phyloP scores from a whole-genome alignment of 768 basidiomycete genomes.

The Erythrobasidium yunnanense region DNA sequence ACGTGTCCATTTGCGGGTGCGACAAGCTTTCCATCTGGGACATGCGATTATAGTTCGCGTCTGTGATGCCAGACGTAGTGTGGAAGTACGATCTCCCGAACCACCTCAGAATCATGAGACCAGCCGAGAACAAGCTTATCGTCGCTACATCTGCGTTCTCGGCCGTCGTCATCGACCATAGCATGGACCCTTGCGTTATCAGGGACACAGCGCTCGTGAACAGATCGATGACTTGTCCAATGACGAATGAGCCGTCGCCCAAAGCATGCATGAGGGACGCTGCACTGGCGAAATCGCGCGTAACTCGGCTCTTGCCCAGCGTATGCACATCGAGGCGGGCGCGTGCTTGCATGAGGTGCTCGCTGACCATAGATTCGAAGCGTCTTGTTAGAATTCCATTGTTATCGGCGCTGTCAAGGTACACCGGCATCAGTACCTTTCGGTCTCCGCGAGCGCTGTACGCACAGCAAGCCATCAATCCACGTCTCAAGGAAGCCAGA shows the following conservation, averaged over 20 bases:
- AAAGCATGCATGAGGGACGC: slow-evolving; percentile 11
- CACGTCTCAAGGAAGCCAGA: slow-evolving; percentile 11
- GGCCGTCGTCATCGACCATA: slow-evolving; percentile 5
- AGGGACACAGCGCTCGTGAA: slow-evolving; percentile 1
- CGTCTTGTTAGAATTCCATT: slow-evolving; percentile 7
- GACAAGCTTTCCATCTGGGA: slow-evolving; percentile 8
- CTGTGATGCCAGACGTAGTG: not conserved
- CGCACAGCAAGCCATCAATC: slow-evolving; percentile 15
- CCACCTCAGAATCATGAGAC: not conserved
- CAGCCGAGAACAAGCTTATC: not conserved
- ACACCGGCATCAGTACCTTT: not conserved
- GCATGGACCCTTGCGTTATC: slow-evolving; percentile 11
- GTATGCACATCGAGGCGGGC: slow-evolving; percentile 10
- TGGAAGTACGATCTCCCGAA: not conserved
- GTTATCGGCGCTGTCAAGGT: slow-evolving; percentile 6
- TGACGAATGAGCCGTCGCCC: slow-evolving; percentile 12
- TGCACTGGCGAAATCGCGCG: not conserved
- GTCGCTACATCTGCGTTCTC: slow-evolving; percentile 9
- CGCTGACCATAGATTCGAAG: slow-evolving; percentile 12
- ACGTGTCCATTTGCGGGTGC: not conserved
- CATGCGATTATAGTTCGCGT: slow-evolving; percentile 15
- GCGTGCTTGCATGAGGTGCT: slow-evolving; percentile 7
- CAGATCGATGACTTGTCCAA: slow-evolving; percentile 7
- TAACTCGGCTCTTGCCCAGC: slow-evolving; percentile 4
- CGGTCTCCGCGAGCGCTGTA: not conserved